phyloP scores from a whole-genome alignment of 2,329 filamentous ascomycete species.

The Fusarium austroafricanum region DNA sequence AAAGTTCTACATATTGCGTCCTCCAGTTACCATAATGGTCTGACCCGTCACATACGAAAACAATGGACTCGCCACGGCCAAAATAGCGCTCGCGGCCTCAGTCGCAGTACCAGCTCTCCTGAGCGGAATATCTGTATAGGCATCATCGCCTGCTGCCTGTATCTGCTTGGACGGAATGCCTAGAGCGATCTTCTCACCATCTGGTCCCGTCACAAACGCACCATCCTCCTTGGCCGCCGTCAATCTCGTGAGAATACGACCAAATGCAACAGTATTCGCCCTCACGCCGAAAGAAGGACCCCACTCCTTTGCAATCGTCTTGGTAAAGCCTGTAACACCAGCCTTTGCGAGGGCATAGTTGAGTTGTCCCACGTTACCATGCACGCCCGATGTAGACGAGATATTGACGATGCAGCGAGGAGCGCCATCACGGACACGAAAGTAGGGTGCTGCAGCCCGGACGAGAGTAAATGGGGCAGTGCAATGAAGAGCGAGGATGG shows the following conservation, averaged over 20 bases:
- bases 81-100: slow-evolving; percentile 81
- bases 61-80: slow-evolving; percentile 83
- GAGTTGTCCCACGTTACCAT: slow-evolving; percentile 91
- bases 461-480: slow-evolving; percentile 89
- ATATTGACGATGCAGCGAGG: slow-evolving; percentile 86
- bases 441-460: slow-evolving; percentile 83
- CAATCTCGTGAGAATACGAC: slow-evolving; percentile 81
- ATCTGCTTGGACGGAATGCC: slow-evolving; percentile 76
- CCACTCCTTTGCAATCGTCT: slow-evolving; percentile 94
- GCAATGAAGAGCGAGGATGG: slow-evolving; percentile 84
- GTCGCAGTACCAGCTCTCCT: slow-evolving; percentile 80
- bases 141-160: slow-evolving; percentile 54
- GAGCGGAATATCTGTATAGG: slow-evolving; percentile 79
- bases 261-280: slow-evolving; percentile 86
- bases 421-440: slow-evolving; percentile 86
- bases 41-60: slow-evolving; percentile 89
- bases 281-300: slow-evolving; percentile 85
- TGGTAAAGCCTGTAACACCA: slow-evolving; percentile 83
- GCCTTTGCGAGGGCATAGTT: slow-evolving; percentile 91
- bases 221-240: slow-evolving; percentile 88
- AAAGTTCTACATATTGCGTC: slow-evolving; percentile 66
- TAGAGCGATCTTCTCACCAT: slow-evolving; percentile 78
- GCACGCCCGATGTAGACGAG: slow-evolving; percentile 81
- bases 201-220: slow-evolving; percentile 79
- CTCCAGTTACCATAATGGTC: slow-evolving; percentile 87